These are phyloP conservation scores for Verbena officinalis DNA, from an alignment of 257 asterid genomes.

Conservation along the genomic window DNA sequence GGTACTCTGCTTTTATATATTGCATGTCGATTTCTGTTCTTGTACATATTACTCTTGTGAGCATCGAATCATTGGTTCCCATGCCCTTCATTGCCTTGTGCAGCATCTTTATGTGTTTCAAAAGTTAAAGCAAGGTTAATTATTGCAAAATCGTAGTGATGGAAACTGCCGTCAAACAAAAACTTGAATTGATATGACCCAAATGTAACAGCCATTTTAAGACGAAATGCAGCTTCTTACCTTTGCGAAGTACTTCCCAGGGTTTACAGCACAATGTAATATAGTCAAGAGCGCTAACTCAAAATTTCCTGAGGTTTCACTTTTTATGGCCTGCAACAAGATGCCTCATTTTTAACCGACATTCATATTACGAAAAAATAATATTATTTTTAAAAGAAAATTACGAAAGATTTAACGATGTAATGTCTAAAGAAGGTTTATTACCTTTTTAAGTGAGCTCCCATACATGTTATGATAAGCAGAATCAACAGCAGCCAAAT, in stretches of 20 bases:
- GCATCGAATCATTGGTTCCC: conserved; percentile 80
- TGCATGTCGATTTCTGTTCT: conserved; percentile 93
- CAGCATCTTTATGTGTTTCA: conserved; percentile 46
- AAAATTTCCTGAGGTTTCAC: conserved; percentile 85
- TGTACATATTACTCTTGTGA: conserved; percentile 71
- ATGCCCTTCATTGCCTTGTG: conserved; percentile 90
- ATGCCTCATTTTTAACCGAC: conserved; percentile 22
- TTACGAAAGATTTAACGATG: neutral
- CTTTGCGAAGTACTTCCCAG: conserved; percentile 84
- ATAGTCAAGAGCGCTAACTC: conserved; percentile 73
- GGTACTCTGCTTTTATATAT: conserved; percentile 81
- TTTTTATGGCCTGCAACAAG: conserved; percentile 71
- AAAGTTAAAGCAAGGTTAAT: neutral
- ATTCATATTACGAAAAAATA: neutral
- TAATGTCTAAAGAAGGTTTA: conserved; percentile 2
- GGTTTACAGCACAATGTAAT: conserved; percentile 75
- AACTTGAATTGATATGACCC: no score
- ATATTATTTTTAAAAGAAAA: no score
- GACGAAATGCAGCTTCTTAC: conserved; percentile 39
- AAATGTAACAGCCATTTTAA: neutral
- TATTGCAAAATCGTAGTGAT: neutral
- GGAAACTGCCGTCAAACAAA: neutral
- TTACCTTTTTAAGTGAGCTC: conserved; percentile 70
- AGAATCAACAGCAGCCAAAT: conserved; percentile 66
- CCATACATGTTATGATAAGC: conserved; percentile 70